Base-by-base conservation (phyloP, 371 early-diverging fungal genomes). In the Caulochytrium protostelioides region DNA sequence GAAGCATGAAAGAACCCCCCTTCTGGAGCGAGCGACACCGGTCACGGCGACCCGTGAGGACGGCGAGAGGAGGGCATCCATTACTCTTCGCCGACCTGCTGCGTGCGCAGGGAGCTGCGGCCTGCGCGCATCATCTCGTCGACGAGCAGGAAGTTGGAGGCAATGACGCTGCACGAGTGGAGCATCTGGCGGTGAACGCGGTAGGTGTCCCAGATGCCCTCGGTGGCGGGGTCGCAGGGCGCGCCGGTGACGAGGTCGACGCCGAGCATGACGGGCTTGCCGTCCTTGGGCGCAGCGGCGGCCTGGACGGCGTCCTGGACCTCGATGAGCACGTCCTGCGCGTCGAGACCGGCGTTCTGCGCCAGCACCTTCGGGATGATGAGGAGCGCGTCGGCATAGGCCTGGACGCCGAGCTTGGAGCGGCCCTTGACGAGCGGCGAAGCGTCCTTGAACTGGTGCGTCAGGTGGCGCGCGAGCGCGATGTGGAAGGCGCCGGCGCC, bases 41-140 rank as follows among this genome's bases (percentile, higher is more conserved):
- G n/a, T n/a, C n/a, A n/a, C n/a, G n/a, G n/a, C n/a, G n/a, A n/a
- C n/a, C n/a, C n/a, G n/a, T n/a, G n/a, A n/a, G n/a, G n/a, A n/a
- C n/a, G n/a, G n/a, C n/a, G n/a, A n/a, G n/a, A n/a, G n/a, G n/a
- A n/a, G n/a, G n/a, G n/a, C n/a, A n/a, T n/a, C n/a, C n/a, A n/a
- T n/a, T n/a, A n/a, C n/a, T n/a, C n/a, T n/a, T n/a, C n/a, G n/a
- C n/a, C n/a, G n/a, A n/a, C n/a, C n/a, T n/a, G n/a, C n/a, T n/a
- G n/a, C n/a, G n/a, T n/a, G n/a, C n/a, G n/a, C n/a, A n/a, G n/a
- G n/a, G n/a, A 37, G 24, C 37, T 37, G 44, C 59, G 54, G 27
- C 66, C 66, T 25, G 61, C 90, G 48, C 94, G 79, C 79, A 99
- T 92, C 70, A 99, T 98, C 63, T 99, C 99, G 62, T 99, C 99